Percentiles rank a stretch among this genome's conserved stretches.
These are phyloP conservation scores for Hortaea sp. DNA, from an alignment of 2,329 filamentous ascomycete genomes.

Conservation along the genomic window DNA sequence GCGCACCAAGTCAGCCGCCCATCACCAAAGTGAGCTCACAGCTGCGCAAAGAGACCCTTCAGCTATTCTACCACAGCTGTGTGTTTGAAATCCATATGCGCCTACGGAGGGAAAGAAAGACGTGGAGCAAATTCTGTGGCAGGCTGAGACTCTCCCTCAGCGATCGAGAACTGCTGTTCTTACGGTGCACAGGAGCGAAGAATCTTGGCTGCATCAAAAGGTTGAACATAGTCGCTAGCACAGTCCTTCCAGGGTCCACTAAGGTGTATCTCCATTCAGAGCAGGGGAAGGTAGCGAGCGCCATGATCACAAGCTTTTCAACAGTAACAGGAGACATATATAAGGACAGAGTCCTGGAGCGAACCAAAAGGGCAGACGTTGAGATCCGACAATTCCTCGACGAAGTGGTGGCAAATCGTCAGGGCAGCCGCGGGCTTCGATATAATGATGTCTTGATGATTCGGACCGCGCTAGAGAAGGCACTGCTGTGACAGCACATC, in stretches of 20 bases:
- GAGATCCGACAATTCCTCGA: too few relatives aligned
- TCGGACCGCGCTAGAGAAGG: not conserved
- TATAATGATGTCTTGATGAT: not conserved
- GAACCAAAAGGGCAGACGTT: too few relatives aligned
- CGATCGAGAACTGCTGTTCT: not conserved
- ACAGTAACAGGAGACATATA: too few relatives aligned
- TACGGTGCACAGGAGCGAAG: not conserved
- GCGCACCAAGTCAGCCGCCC: conserved; percentile 8
- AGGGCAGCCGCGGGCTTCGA: not conserved
- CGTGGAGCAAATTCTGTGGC: too few relatives aligned
- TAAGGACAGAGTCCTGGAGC: too few relatives aligned
- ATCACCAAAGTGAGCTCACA: conserved; percentile 2
- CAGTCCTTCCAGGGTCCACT: too few relatives aligned
- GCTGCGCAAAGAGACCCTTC: conserved; percentile 1
- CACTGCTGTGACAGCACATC: not conserved
- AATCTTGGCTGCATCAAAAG: not conserved
- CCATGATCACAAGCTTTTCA: too few relatives aligned
- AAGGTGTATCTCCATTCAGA: too few relatives aligned
- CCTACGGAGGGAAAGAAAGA: too few relatives aligned
- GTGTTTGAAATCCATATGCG: not conserved
- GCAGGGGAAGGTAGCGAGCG: too few relatives aligned
- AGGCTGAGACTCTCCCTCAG: too few relatives aligned
- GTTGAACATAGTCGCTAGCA: not conserved
- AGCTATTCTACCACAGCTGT: not conserved
- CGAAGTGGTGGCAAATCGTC: too few relatives aligned